These are phyloP conservation scores for Orbilia brochopaga DNA, from an alignment of 2,329 filamentous ascomycete genomes.

Conservation along the genomic window DNA sequence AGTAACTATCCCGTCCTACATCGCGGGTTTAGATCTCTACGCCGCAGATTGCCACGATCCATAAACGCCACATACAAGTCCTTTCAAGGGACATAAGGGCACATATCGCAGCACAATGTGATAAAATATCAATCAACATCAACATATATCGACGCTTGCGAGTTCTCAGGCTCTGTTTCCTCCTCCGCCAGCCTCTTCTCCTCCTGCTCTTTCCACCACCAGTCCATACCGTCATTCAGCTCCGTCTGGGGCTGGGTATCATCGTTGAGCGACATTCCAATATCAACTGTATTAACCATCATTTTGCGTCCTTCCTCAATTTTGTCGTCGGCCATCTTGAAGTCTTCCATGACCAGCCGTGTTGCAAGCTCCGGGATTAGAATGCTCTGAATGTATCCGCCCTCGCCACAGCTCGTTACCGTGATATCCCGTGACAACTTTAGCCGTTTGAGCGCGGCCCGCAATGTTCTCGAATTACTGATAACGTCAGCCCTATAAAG, in stretches of 20 bases:
- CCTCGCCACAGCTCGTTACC: conserved; percentile 11
- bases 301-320: conserved; percentile 31
- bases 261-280: conserved; percentile 31
- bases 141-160: conserved; percentile 34
- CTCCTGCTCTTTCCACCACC: conserved; percentile 50
- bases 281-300: conserved; percentile 42
- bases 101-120: neutral
- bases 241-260: conserved; percentile 19
- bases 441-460: conserved; percentile 18
- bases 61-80: no score
- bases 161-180: conserved; percentile 37
- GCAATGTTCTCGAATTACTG: conserved; percentile 21
- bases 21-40: no score
- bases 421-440: conserved; percentile 33
- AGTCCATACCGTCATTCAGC: conserved; percentile 44
- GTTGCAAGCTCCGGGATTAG: conserved; percentile 40
- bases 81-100: neutral
- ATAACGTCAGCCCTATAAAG: conserved; percentile 36
- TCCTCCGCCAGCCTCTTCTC: conserved; percentile 35
- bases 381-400: conserved; percentile 38
- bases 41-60: no score
- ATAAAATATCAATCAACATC: conserved; percentile 12
- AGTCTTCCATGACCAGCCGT: conserved; percentile 47
- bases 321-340: conserved; percentile 28
- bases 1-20: no score